phyloP scores from a whole-genome alignment of 2,329 filamentous ascomycete species.

The Calonectria crousiana region DNA sequence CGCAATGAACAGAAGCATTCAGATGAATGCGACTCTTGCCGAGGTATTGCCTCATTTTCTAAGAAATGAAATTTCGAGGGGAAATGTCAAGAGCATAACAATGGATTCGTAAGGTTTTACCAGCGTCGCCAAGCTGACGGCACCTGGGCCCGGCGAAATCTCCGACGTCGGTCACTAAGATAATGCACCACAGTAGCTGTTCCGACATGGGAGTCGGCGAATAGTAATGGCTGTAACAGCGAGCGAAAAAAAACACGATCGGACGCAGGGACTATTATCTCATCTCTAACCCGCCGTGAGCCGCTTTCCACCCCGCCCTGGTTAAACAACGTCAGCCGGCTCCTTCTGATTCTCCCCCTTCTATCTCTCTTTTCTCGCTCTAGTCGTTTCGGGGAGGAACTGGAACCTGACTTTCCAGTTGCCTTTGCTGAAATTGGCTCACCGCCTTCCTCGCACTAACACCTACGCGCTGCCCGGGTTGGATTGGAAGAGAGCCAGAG shows the following conservation, averaged over 20 bases:
- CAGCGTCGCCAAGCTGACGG: background rate
- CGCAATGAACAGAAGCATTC: background rate
- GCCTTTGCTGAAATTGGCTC: conserved; percentile 2
- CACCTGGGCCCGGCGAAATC: conserved; percentile 5
- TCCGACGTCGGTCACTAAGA: conserved; percentile 25
- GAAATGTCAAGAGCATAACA: background rate
- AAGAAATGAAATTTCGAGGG: background rate
- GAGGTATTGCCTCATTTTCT: background rate
- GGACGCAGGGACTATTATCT: conserved; percentile 8
- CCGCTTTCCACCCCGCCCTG: background rate
- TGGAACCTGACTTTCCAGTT: background rate
- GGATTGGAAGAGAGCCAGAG: background rate
- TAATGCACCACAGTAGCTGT: background rate
- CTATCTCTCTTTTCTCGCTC: no score
- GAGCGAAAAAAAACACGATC: background rate
- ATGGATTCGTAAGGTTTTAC: background rate
- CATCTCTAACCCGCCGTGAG: conserved; percentile 1
- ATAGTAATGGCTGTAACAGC: background rate
- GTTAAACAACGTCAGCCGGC: background rate
- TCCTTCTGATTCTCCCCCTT: background rate
- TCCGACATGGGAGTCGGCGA: conserved; percentile 8
- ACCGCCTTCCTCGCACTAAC: background rate
- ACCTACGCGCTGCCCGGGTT: background rate
- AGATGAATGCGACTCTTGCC: background rate
- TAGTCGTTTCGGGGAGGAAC: background rate